Conservation (phyloP, 2,329 filamentous ascomycete genomes). For the Alternaria ventricosa region DNA sequence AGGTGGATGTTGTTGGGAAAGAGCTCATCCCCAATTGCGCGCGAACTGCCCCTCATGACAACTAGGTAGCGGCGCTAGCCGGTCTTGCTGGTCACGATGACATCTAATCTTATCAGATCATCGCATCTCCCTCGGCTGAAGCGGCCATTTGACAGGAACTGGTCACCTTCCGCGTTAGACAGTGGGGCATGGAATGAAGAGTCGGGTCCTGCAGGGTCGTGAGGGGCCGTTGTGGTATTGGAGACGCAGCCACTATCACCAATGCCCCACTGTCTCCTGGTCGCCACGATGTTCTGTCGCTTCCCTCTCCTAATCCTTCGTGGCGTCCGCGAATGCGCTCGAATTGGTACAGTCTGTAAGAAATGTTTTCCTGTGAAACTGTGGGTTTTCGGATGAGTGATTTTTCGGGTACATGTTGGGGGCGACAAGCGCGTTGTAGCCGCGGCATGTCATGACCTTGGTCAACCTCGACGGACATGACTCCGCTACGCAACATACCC, state of each 20-base stretch:
- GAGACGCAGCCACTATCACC: slow-evolving; percentile 11
- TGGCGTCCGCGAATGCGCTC: neutral
- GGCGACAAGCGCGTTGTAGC: neutral
- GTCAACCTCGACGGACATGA: neutral
- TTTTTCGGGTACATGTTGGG: neutral
- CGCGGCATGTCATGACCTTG: neutral
- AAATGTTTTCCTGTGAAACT: neutral
- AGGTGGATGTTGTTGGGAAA: neutral
- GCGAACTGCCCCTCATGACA: neutral
- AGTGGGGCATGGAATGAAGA: neutral
- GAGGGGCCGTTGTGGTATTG: neutral
- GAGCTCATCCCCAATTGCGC: neutral
- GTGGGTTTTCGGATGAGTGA: neutral
- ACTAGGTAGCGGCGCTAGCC: neutral
- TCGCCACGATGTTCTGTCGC: neutral
- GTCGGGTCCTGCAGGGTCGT: neutral
- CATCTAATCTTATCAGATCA: slow-evolving; percentile 26
- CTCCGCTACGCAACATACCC: neutral
- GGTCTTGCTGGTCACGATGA: neutral
- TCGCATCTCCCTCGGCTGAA: slow-evolving; percentile 4
- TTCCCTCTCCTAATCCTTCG: neutral
- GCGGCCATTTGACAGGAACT: neutral
- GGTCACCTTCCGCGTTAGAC: neutral
- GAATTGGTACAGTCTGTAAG: neutral
- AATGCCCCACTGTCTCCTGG: neutral